Percentiles rank a stretch among this genome's conserved stretches.
phyloP scores from a whole-genome alignment of 164 flowering plant species.

The Kingdonia uniflora region DNA sequence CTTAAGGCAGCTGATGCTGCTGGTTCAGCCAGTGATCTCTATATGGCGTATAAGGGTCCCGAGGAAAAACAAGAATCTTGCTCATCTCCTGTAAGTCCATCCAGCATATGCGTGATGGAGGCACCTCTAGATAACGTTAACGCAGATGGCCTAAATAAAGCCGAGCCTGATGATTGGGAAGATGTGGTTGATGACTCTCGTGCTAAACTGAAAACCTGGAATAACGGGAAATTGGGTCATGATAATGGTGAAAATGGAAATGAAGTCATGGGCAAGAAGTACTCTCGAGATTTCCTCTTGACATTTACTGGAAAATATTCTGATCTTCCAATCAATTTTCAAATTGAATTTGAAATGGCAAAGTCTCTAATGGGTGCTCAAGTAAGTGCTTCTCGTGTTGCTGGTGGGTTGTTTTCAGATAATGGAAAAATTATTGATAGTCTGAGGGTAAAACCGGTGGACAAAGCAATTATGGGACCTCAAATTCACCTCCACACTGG shows the following conservation, averaged over 20 bases:
- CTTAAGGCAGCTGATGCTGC: conserved; percentile 84
- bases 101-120: conserved; percentile 14
- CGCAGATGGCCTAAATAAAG: conserved; percentile 26
- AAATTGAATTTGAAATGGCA: conserved; percentile 35
- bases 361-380: conserved; percentile 28
- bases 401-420: conserved; percentile 41
- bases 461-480: conserved; percentile 24
- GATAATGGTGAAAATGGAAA: conserved; percentile 17
- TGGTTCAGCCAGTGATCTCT: conserved; percentile 70
- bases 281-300: conserved; percentile 78
- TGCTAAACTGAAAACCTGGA: conserved; percentile 36
- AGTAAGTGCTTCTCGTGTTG: conserved; percentile 28
- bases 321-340: conserved; percentile 53
- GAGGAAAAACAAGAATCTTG: conserved; percentile 56
- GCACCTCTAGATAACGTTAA: conserved; percentile 17
- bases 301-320: conserved; percentile 46
- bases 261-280: conserved; percentile 37
- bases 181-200: conserved; percentile 75
- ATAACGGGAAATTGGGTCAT: not conserved
- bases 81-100: conserved; percentile 15
- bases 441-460: too few relatives aligned
- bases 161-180: conserved; percentile 91
- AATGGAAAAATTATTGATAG: conserved; percentile 56
- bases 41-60: conserved; percentile 78
- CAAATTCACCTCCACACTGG: conserved; percentile 72